Conservation (phyloP, 1,284 basidiomycete species). For the Stereum hirsutum region DNA sequence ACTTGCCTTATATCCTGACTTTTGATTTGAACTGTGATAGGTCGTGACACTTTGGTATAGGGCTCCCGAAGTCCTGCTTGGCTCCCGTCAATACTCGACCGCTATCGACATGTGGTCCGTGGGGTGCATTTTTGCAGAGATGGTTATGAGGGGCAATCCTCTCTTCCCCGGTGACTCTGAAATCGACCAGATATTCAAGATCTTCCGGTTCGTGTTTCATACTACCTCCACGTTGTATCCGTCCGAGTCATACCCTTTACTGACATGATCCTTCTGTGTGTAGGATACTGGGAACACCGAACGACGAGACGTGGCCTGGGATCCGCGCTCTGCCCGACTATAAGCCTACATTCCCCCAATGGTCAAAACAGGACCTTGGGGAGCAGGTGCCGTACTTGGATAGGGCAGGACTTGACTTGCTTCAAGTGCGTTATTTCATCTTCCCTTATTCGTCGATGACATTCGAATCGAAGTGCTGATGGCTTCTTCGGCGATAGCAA, state of each 20-base stretch:
- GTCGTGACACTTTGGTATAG: constrained; percentile 99
- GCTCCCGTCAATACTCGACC: constrained; percentile 93
- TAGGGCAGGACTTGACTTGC: constrained; percentile 67
- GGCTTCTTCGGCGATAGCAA: too few species aligned
- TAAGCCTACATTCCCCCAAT: constrained; percentile 95
- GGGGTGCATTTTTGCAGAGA: constrained; percentile 91
- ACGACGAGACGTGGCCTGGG: constrained; percentile 89
- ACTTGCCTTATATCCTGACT: too few species aligned
- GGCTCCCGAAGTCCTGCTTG: constrained; percentile 93
- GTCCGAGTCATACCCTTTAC: background rate
- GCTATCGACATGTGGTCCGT: constrained; percentile 99
- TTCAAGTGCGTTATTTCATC: constrained; percentile 42
- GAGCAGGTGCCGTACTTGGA: constrained; percentile 64
- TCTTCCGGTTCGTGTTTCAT: constrained; percentile 68
- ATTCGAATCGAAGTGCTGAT: constrained; percentile 12
- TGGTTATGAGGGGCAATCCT: constrained; percentile 83
- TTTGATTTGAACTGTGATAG: too few species aligned
- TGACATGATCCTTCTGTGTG: background rate
- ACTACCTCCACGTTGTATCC: background rate
- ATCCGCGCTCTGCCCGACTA: constrained; percentile 89
- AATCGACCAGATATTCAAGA: constrained; percentile 99
- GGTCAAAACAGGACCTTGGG: constrained; percentile 66
- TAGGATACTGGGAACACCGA: constrained; percentile 92
- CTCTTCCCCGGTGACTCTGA: constrained; percentile 98
- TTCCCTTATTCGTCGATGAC: background rate